These are phyloP conservation scores for Trapa incisa DNA, from an alignment of 345 rosid species.

Conservation along the genomic window DNA sequence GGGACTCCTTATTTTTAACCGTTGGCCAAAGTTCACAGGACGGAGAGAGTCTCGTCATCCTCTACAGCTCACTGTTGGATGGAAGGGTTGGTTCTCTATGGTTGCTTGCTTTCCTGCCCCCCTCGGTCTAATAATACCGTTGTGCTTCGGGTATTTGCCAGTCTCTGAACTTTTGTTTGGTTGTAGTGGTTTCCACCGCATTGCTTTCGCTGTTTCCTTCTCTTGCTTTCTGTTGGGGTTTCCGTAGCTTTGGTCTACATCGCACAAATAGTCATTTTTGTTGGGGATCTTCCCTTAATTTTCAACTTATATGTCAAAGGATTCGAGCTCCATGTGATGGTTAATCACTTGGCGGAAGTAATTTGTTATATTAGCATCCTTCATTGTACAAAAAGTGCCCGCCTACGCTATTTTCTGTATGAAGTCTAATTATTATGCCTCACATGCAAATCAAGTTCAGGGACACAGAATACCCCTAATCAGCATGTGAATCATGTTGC, in stretches of 20 bases:
- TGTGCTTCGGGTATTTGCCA: neutral
- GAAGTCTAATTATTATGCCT: too few species aligned
- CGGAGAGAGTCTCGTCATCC: neutral
- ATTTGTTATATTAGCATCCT: too few species aligned
- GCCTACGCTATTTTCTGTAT: too few species aligned
- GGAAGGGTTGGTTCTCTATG: neutral
- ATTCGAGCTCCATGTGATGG: too few species aligned
- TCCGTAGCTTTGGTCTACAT: neutral
- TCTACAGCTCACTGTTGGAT: neutral
- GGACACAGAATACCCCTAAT: too few species aligned
- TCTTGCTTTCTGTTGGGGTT: neutral
- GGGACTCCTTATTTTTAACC: neutral
- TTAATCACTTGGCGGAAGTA: too few species aligned
- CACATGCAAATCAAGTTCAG: too few species aligned
- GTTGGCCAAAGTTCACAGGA: neutral
- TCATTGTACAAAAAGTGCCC: too few species aligned
- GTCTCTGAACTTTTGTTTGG: neutral
- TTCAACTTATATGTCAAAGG: neutral
- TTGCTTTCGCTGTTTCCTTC: neutral
- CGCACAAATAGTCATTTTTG: neutral
- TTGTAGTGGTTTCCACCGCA: neutral
- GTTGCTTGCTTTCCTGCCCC: neutral
- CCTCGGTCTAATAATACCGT: neutral
- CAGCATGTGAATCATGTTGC: too few species aligned
- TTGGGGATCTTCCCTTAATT: neutral